Evolutionary conservation across 176 grass and related monocot species (phyloP).

Genomic region (Musa itinerans): DNA sequence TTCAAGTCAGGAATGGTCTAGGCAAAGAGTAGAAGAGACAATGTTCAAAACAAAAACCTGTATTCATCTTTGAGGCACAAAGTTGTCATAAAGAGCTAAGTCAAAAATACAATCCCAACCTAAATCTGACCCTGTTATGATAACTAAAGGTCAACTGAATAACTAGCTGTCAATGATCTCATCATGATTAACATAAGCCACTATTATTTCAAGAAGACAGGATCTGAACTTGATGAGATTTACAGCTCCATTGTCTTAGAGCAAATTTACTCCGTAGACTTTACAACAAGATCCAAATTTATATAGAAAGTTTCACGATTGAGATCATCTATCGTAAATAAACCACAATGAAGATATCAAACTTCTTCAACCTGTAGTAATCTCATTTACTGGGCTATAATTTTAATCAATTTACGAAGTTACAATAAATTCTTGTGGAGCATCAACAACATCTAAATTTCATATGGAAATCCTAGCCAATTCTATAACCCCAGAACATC

Average conservation of each 20-base stretch:
- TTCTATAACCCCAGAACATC: not conserved
- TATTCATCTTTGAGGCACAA: not conserved
- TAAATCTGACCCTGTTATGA: no score
- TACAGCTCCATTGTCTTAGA: no score
- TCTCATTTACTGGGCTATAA: not conserved
- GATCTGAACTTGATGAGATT: no score
- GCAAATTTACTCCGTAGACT: no score
- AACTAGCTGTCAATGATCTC: no score
- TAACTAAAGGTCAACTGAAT: no score
- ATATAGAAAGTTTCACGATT: no score
- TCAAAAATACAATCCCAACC: no score
- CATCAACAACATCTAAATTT: no score
- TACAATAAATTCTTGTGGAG: not conserved
- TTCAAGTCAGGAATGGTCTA: not conserved
- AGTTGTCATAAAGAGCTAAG: not conserved
- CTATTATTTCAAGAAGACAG: no score
- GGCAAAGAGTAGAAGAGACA: not conserved
- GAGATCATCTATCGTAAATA: not conserved
- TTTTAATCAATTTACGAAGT: not conserved
- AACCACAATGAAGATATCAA: not conserved
- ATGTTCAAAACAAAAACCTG: not conserved
- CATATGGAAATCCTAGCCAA: not conserved
- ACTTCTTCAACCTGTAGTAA: not conserved
- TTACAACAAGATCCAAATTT: no score
- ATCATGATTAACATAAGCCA: no score